Base-by-base conservation (phyloP, 2,329 filamentous ascomycete genomes). In the Colletotrichum sp. region DNA sequence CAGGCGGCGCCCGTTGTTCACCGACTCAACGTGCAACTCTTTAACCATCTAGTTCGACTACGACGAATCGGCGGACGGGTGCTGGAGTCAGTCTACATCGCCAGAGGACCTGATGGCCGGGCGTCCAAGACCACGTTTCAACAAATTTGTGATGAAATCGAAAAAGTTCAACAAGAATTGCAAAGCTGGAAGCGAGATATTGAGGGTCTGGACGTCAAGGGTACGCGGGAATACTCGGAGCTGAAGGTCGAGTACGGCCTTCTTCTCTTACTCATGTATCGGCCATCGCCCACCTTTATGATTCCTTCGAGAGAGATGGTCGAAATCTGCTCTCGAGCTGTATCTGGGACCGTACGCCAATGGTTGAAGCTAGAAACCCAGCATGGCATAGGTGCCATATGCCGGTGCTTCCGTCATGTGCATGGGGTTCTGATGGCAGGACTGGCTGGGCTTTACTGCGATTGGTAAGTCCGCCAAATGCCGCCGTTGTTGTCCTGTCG, bases 231-330 rank as follows among this genome's bases (percentile, higher is more conserved):
- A 27, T 76, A 79, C 58, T 77, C 69, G 2, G 77, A 79, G 66
- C 63, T 79, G 47, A 78, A 79, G 64, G 66, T 78, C 12, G 78
- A 79, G 51, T 77, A 78, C 33, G 76, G 76, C 16, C 75, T 79
- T 11, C 70, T 79, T 11, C 70, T 75, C 36, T 62, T 79, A 4
- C 69, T 78, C 6, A 54, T 78, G 15, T 75, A 79, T 43, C 72
- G 76, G 5, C 78, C 78, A 3, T 76, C 71, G 4, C 78, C 78
- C 4, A 79, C 78, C 2, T 79, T 78, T 34, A 79, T 79, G 78
- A 73, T 79, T 9, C 78, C 78, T 1, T 79, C 78, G 1, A 62
- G 36, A 3, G 70, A 75, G 13, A 79, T 79, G 78, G 67, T 78
- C 8, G 67, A 62, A 2, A 68, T 68, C 6, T 79, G 77, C 67